Evolutionary conservation across 805 yeast species (phyloP).

Genomic region (Candida ipomoeae): DNA sequence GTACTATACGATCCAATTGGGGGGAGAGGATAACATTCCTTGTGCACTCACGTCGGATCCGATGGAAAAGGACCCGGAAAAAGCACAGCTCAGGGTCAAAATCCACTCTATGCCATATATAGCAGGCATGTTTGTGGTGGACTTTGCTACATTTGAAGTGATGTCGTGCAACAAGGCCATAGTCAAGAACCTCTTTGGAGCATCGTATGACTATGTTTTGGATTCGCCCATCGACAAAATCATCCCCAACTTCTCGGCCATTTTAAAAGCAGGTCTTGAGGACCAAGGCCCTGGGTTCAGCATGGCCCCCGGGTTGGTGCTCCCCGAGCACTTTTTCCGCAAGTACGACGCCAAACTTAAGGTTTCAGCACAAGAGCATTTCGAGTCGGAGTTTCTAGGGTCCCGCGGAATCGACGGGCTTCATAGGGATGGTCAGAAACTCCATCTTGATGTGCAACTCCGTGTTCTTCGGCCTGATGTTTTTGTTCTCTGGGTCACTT

Average conservation of each 20-base stretch:
- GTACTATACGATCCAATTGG: conserved; percentile 54
- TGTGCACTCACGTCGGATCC: conserved; percentile 69
- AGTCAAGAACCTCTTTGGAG: conserved; percentile 74
- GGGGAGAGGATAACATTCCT: conserved; percentile 51
- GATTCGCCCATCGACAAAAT: conserved; percentile 48
- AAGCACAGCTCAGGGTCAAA: conserved; percentile 49
- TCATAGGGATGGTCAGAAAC: conserved; percentile 63
- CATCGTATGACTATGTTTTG: conserved; percentile 42
- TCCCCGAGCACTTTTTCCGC: conserved; percentile 90
- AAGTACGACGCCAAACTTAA: conserved; percentile 49
- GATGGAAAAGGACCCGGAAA: conserved; percentile 43
- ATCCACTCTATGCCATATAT: conserved; percentile 79
- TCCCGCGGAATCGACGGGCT: conserved; percentile 66
- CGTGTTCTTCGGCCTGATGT: conserved; percentile 60
- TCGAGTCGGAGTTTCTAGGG: conserved; percentile 48
- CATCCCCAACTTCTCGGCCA: conserved; percentile 57
- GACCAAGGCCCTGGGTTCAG: conserved; percentile 21
- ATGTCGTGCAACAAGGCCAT: conserved; percentile 78
- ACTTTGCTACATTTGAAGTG: conserved; percentile 45
- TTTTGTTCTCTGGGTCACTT: conserved; percentile 80
- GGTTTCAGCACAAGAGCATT: conserved; percentile 21
- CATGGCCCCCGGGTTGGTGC: conserved; percentile 61
- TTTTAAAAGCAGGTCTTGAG: conserved; percentile 39
- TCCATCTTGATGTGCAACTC: conserved; percentile 75
- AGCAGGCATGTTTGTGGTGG: conserved; percentile 77